Evolutionary conservation across 345 rosid species (phyloP), one percentile per base, ranked within the genome.

Genomic region (Eucalyptus viminalis): DNA sequence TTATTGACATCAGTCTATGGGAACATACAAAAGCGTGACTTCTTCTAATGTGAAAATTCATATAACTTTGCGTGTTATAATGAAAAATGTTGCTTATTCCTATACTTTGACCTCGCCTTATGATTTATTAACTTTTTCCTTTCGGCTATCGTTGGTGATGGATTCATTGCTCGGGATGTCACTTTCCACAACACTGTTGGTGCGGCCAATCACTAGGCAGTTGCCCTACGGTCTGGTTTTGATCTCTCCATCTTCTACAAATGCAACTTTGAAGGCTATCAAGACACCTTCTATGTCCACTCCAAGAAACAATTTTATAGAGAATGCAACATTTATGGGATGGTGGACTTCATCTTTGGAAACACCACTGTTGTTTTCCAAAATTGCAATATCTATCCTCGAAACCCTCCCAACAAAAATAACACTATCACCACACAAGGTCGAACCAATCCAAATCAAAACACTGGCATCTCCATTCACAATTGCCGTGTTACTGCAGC

Each of bases 131-230:
- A 86, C 43, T 10, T 47, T 83, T 2, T 86, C 62, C 19, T 54
- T 91, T 31, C 92, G 95, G 96, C 95, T 15, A 95, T 90, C 11
- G 95, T 93, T 12, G 96, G 97, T 31, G 97, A 92, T 12, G 92
- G 92, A 29, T 95, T 96, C 91, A 92, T 95, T 2, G 97, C 95
- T 4, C 91, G 92, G 16, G 95, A 90, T 86, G 92, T 96, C 34
- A 94, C 97, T 17, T 94, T 95, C 87, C 90, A 92, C 40, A 96
- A 95, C 95, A 96, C 94, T 1, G 96, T 94, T 13, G 95, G 97
- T 14, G 92, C 93, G 9, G 89, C 88, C 60, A 95, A 95, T 88
- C 92, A 19, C 87, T 95, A 96, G 86, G 96, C 93, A 3, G 95
- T 96, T 12, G 96, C 96, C 56, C 91, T 96, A 88, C 93, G 98